These are phyloP conservation scores for Pleurotus pulmonarius DNA, from an alignment of 768 basidiomycete species.

Conservation along the genomic window DNA sequence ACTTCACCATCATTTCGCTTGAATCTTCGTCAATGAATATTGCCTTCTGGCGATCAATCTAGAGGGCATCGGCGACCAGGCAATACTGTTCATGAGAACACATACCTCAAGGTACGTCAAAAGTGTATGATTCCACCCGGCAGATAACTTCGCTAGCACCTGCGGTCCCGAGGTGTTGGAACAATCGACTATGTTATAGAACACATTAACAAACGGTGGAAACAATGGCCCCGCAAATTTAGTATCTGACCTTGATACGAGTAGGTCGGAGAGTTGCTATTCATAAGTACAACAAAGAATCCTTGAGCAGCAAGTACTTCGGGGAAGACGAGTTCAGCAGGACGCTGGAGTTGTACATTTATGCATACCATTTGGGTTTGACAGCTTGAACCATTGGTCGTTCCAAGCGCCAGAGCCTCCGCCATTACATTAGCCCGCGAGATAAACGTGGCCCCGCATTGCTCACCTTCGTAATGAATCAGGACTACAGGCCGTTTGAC, in stretches of 20 bases:
- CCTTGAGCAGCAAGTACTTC: neutral
- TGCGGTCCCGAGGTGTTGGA: neutral
- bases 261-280: too few species aligned
- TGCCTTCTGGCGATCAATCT: neutral
- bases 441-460: neutral
- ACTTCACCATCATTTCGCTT: neutral
- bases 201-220: neutral
- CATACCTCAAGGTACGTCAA: neutral
- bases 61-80: neutral
- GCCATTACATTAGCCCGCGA: neutral
- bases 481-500: neutral
- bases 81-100: neutral
- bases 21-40: neutral
- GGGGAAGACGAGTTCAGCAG: neutral
- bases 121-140: neutral
- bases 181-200: neutral
- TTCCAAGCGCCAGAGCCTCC: neutral
- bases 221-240: neutral
- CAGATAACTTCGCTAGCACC: neutral
- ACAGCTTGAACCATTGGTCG: neutral
- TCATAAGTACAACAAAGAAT: neutral
- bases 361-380: neutral
- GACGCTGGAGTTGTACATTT: neutral
- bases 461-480: neutral
- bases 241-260: neutral